phyloP scores from a whole-genome alignment of 352 stramenopile species.

The Phytophthora hybrid region DNA sequence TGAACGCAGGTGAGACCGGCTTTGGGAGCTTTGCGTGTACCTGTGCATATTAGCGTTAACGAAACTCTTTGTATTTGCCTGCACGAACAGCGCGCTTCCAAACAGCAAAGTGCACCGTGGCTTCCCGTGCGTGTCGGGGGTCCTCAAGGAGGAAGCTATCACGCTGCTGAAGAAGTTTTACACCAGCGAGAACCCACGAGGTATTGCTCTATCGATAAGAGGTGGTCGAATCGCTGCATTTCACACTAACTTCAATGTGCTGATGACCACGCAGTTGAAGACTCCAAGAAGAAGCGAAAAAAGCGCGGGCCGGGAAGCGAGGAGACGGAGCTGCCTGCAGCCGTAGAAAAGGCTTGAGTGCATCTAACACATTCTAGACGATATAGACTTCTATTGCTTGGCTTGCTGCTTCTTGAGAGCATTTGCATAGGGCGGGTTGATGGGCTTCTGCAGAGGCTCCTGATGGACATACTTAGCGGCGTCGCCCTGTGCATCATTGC shows the following conservation, averaged over 20 bases:
- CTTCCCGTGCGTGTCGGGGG: conserved; percentile 70
- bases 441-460: conserved; percentile 84
- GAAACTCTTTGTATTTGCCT: not conserved
- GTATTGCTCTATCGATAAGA: conserved; percentile 37
- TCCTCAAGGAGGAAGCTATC: conserved; percentile 89
- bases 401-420: conserved; percentile 64
- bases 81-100: conserved; percentile 45
- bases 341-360: conserved; percentile 20
- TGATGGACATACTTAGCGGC: conserved; percentile 65
- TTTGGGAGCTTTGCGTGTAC: not conserved
- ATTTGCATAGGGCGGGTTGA: conserved; percentile 88
- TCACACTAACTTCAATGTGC: not conserved
- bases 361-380: conserved; percentile 20
- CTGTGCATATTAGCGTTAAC: conserved; percentile 7
- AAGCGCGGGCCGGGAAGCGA: conserved; percentile 35
- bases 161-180: conserved; percentile 91
- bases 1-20: conserved; percentile 50
- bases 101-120: conserved; percentile 57
- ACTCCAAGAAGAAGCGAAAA: conserved; percentile 86
- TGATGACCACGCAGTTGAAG: conserved; percentile 49
- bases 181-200: conserved; percentile 88
- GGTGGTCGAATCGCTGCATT: not conserved
- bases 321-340: not conserved
- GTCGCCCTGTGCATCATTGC: conserved; percentile 10
- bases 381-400: conserved; percentile 35